Conservation (phyloP, 257 asterid genomes). For the Eucommia ulmoides region DNA sequence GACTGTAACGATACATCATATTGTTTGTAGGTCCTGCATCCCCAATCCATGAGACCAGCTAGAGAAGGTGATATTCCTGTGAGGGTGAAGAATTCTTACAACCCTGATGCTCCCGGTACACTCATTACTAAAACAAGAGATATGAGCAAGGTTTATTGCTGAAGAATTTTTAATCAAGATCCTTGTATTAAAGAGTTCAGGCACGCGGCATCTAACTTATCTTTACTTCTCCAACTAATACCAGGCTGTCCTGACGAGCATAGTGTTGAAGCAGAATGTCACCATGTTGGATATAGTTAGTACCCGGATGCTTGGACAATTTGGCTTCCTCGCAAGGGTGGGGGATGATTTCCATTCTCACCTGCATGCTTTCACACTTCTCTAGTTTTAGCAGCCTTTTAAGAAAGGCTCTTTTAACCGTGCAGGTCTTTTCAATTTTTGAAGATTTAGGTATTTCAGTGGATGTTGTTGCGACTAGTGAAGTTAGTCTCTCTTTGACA, state of each 20-base stretch:
- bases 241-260: constrained; percentile 91
- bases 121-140: constrained; percentile 69
- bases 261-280: constrained; percentile 76
- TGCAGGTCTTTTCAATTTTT: constrained; percentile 72
- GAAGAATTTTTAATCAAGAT: too few relatives aligned
- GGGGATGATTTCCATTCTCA: too few relatives aligned
- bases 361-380: too few relatives aligned
- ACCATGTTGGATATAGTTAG: constrained; percentile 90
- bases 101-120: constrained; percentile 90
- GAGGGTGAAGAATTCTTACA: constrained; percentile 82
- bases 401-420: too few relatives aligned
- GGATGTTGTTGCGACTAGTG: constrained; percentile 95
- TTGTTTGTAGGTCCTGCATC: constrained; percentile 57
- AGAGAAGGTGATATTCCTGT: constrained; percentile 93
- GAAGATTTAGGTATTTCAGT: constrained; percentile 95
- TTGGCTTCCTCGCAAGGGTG: constrained; percentile 90
- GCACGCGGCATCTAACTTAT: too few relatives aligned
- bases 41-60: constrained; percentile 96
- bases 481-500: constrained; percentile 85
- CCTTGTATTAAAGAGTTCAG: too few relatives aligned
- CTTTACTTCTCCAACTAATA: too few relatives aligned
- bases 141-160: constrained; percentile 54
- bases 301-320: constrained; percentile 92
- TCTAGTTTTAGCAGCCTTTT: too few relatives aligned
- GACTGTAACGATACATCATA: background rate